Conservation (phyloP, 306 rosid genomes). For the Rosa chinensis region DNA sequence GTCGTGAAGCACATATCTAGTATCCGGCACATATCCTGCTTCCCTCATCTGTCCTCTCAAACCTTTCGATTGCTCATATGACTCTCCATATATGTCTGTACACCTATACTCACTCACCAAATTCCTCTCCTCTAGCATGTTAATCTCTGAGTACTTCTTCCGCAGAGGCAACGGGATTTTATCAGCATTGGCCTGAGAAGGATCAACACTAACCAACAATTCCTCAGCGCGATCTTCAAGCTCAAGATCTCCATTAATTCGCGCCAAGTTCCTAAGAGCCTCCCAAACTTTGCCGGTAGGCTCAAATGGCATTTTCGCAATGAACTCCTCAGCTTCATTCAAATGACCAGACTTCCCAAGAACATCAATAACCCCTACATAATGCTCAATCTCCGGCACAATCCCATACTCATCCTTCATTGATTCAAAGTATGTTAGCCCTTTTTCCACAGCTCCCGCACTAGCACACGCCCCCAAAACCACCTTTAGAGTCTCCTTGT, state of each 20-base stretch:
- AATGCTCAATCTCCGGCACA: constrained; percentile 55
- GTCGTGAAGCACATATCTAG: constrained; percentile 89
- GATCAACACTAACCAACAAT: constrained; percentile 44
- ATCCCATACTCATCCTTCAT: constrained; percentile 56
- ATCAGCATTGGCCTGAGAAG: constrained; percentile 37
- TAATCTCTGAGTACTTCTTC: constrained; percentile 52
- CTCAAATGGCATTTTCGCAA: constrained; percentile 55
- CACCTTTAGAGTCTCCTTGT: constrained; percentile 44
- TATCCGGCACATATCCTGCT: constrained; percentile 94
- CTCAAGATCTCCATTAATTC: constrained; percentile 73
- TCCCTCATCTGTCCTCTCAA: constrained; percentile 81
- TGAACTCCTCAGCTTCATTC: constrained; percentile 69
- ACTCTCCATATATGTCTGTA: constrained; percentile 47
- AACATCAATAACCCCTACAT: constrained; percentile 47
- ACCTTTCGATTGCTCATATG: constrained; percentile 52
- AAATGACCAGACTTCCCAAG: constrained; percentile 70
- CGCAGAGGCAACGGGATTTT: constrained; percentile 49
- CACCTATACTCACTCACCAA: constrained; percentile 50
- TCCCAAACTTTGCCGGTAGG: constrained; percentile 50
- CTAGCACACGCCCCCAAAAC: constrained; percentile 67
- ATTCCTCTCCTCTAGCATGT: constrained; percentile 83
- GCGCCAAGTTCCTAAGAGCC: constrained; percentile 47
- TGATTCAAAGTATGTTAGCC: constrained; percentile 39
- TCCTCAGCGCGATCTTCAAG: constrained; percentile 69
- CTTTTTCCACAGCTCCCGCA: constrained; percentile 66